A percentile compares a stretch with the other conserved stretches of the same genome.
Conservation (phyloP, 768 basidiomycete genomes). For the Boletellus ananiceps region DNA sequence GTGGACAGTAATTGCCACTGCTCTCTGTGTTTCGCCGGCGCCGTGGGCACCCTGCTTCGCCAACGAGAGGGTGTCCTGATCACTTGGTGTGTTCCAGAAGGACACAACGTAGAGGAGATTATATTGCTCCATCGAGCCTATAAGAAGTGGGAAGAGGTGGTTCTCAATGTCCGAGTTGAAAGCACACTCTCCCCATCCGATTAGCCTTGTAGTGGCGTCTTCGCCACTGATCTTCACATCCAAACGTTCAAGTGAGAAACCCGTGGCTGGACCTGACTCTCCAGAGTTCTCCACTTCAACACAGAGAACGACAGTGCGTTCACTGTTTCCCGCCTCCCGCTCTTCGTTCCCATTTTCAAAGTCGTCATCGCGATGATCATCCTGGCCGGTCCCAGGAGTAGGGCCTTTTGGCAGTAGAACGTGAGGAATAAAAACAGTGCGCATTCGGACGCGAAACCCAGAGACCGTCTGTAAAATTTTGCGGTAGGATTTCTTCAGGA, state of each 20-base stretch:
- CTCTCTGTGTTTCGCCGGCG: conserved; percentile 55
- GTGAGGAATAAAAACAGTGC: conserved; percentile 89
- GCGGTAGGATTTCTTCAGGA: conserved; percentile 82
- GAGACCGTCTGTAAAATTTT: conserved; percentile 74
- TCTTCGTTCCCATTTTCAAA: conserved; percentile 48
- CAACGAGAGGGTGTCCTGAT: conserved; percentile 38
- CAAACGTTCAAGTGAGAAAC: conserved; percentile 73
- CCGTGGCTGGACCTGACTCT: conserved; percentile 52
- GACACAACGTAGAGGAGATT: conserved; percentile 89
- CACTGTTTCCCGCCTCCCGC: conserved; percentile 66
- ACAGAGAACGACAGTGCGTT: conserved; percentile 84
- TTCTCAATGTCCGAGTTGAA: conserved; percentile 34
- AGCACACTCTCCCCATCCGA: conserved; percentile 45
- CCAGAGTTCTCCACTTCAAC: conserved; percentile 86
- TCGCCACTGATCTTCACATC: conserved; percentile 73
- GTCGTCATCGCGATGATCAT: conserved; percentile 25
- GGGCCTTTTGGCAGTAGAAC: conserved; percentile 55
- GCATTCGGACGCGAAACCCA: conserved; percentile 87
- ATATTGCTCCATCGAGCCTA: conserved; percentile 75
- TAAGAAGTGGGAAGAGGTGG: conserved; percentile 61
- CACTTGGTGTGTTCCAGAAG: conserved; percentile 63
- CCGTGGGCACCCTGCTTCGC: conserved; percentile 30
- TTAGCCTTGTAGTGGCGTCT: conserved; percentile 46
- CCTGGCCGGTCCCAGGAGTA: conserved; percentile 27
- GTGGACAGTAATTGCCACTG: conserved; percentile 74